A percentile compares a stretch with the other conserved stretches of the same genome.
These are phyloP conservation scores for Ophiostoma quercus DNA, from an alignment of 2,329 filamentous ascomycete genomes.

Conservation along the genomic window DNA sequence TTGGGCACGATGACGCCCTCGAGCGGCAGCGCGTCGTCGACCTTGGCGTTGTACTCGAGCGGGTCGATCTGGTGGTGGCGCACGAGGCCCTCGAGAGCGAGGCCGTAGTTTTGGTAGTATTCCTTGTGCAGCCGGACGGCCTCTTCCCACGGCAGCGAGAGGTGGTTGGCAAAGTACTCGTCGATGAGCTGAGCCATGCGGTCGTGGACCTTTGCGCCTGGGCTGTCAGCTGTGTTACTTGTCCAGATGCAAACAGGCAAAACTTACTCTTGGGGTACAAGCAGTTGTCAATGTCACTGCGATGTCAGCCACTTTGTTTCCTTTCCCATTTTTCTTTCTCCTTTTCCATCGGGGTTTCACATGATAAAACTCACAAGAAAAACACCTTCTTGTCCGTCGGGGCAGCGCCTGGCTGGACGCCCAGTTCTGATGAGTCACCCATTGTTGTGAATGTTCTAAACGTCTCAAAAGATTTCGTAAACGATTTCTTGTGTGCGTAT, in stretches of 20 bases:
- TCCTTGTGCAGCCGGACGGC: slow-evolving; percentile 81
- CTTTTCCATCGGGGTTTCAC: neutral
- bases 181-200: slow-evolving; percentile 81
- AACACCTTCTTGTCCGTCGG: slow-evolving; percentile 35
- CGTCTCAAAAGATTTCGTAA: neutral
- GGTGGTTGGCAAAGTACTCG: slow-evolving; percentile 59
- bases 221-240: neutral
- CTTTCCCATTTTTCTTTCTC: no score
- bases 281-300: slow-evolving; percentile 98
- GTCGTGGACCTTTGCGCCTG: slow-evolving; percentile 75
- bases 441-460: neutral
- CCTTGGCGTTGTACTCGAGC: slow-evolving; percentile 86
- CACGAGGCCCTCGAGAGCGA: slow-evolving; percentile 94
- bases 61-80: slow-evolving; percentile 93
- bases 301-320: slow-evolving; percentile 3
- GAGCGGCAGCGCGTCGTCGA: slow-evolving; percentile 89
- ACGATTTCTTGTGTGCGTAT: neutral
- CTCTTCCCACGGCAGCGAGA: slow-evolving; percentile 68
- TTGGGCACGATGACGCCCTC: slow-evolving; percentile 79
- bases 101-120: slow-evolving; percentile 92
- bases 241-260: slow-evolving; percentile 12
- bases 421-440: slow-evolving; percentile 10
- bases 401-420: neutral
- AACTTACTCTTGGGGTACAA: slow-evolving; percentile 77
- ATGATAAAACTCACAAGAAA: slow-evolving; percentile 39